Percentiles rank a stretch among this genome's conserved stretches.
These are phyloP conservation scores for Colletotrichum costaricense DNA, from an alignment of 2,329 filamentous ascomycete species.

Conservation along the genomic window DNA sequence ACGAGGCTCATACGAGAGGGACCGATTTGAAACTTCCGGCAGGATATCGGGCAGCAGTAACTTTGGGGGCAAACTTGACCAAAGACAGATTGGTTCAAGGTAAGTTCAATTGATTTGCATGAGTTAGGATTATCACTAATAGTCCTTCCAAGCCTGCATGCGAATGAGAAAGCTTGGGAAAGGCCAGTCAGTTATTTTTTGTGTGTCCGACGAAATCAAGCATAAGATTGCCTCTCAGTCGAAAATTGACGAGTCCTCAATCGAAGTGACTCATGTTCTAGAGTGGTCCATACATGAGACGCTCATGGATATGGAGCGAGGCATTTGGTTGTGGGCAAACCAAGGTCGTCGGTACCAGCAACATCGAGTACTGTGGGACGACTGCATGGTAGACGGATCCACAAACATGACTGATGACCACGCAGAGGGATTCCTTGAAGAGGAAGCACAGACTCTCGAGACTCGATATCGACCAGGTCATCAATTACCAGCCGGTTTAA, in stretches of 20 bases:
- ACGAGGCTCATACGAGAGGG: slow-evolving; percentile 77
- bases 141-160: too few species aligned
- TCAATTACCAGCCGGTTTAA: background rate
- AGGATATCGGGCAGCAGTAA: slow-evolving; percentile 73
- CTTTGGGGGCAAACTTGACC: slow-evolving; percentile 70
- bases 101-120: slow-evolving; percentile 40
- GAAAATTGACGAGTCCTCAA: slow-evolving; percentile 35
- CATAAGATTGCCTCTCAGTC: slow-evolving; percentile 56
- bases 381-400: background rate
- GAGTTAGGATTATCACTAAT: too few species aligned
- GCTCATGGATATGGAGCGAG: slow-evolving; percentile 57
- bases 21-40: slow-evolving; percentile 73
- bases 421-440: slow-evolving; percentile 62
- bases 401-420: slow-evolving; percentile 38
- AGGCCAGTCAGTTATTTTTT: slow-evolving; percentile 74
- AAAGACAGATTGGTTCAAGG: slow-evolving; percentile 79
- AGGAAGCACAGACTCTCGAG: slow-evolving; percentile 63
- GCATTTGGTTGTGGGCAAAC: slow-evolving; percentile 68
- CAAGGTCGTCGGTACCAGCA: slow-evolving; percentile 65
- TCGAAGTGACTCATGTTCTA: slow-evolving; percentile 67
- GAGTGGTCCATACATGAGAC: slow-evolving; percentile 71
- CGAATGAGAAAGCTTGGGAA: slow-evolving; percentile 46
- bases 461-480: slow-evolving; percentile 57
- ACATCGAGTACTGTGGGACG: slow-evolving; percentile 51
- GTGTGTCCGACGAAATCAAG: slow-evolving; percentile 68